A percentile compares a stretch with the other conserved stretches of the same genome.
Conservation (phyloP, 1,284 basidiomycete genomes). For the Exobasidium rhododendri region DNA sequence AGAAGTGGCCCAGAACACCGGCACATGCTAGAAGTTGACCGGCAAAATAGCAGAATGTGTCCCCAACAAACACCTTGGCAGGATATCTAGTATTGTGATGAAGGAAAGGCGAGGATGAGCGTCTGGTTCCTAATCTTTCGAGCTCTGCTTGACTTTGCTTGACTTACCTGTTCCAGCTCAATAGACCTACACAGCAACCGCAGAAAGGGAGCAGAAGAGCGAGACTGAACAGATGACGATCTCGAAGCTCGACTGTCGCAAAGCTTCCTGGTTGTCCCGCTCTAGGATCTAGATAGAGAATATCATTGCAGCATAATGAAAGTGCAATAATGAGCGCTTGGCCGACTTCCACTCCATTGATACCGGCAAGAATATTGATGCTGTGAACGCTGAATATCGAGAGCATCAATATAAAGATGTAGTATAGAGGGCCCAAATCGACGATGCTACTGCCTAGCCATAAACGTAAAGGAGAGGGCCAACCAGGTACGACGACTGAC, state of each 20-base stretch:
- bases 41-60: slow-evolving; percentile 95
- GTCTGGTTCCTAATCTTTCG: slow-evolving; percentile 4
- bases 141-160: neutral
- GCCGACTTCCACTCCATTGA: slow-evolving; percentile 86
- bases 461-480: slow-evolving; percentile 39
- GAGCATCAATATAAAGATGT: slow-evolving; percentile 90
- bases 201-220: slow-evolving; percentile 95
- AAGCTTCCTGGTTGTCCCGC: slow-evolving; percentile 14
- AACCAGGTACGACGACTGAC: slow-evolving; percentile 82
- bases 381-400: slow-evolving; percentile 97
- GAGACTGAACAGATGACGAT: slow-evolving; percentile 86
- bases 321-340: slow-evolving; percentile 89
- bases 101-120: slow-evolving; percentile 8
- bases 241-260: slow-evolving; percentile 65
- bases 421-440: slow-evolving; percentile 91
- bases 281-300: slow-evolving; percentile 65
- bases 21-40: slow-evolving; percentile 57
- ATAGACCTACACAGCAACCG: slow-evolving; percentile 79
- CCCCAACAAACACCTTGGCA: slow-evolving; percentile 87
- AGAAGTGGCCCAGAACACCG: slow-evolving; percentile 72
- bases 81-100: slow-evolving; percentile 73
- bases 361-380: slow-evolving; percentile 97
- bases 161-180: slow-evolving; percentile 41
- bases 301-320: slow-evolving; percentile 85
- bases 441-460: slow-evolving; percentile 66